Evolutionary conservation across 2,329 filamentous ascomycete genomes (phyloP).

Genomic region (Emmonsiellopsis sp.): DNA sequence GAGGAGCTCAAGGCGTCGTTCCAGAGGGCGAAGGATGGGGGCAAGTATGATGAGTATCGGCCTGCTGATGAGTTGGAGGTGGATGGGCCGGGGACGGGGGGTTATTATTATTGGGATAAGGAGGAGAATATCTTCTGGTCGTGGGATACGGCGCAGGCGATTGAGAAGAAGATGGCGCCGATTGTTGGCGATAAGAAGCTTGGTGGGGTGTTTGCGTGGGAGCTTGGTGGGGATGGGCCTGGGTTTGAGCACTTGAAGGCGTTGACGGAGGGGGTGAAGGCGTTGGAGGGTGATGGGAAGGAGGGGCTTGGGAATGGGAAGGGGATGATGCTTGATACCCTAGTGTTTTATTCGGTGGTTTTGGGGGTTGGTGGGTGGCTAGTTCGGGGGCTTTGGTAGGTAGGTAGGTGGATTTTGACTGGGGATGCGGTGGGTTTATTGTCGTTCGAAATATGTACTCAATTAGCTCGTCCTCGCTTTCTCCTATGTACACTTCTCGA

Average conservation of each 20-base stretch:
- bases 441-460: neutral
- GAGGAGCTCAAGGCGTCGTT: constrained; percentile 44
- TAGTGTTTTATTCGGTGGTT: too few species aligned
- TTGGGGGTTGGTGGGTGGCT: too few species aligned
- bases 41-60: constrained; percentile 53
- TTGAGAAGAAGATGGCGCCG: constrained; percentile 51
- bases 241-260: constrained; percentile 10
- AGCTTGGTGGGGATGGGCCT: constrained; percentile 55
- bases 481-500: neutral
- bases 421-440: neutral
- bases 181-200: constrained; percentile 48
- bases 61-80: constrained; percentile 1
- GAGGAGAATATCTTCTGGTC: constrained; percentile 59
- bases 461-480: neutral
- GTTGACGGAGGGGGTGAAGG: neutral
- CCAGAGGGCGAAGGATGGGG: constrained; percentile 42
- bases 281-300: too few species aligned
- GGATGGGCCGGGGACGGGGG: constrained; percentile 39
- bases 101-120: constrained; percentile 59
- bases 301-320: neutral
- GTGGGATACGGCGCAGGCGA: constrained; percentile 56
- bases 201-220: constrained; percentile 69
- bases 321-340: neutral
- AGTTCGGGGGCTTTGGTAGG: too few species aligned
- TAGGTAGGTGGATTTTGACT: too few species aligned